Evolutionary conservation across 2,329 filamentous ascomycete species (phyloP).

Genomic region (Cordyceps fumosorosea): DNA sequence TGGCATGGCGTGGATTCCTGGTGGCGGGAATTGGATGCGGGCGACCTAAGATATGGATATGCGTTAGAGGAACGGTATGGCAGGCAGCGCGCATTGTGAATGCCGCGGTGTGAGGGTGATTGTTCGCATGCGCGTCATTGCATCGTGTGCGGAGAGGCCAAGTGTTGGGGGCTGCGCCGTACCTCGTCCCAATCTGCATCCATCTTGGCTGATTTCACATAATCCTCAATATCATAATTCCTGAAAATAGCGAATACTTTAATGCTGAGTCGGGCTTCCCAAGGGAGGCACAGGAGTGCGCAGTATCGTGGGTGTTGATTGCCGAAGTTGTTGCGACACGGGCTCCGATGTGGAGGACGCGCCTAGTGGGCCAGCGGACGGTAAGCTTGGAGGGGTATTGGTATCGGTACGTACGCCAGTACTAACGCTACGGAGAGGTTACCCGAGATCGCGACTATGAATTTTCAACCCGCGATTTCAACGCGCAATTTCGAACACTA

Average conservation of each 20-base stretch:
- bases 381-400: no score
- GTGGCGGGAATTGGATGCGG: constrained; percentile 74
- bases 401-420: no score
- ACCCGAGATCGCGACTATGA: no score
- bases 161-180: constrained; percentile 23
- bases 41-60: constrained; percentile 52
- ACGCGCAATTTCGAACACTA: no score
- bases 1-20: constrained; percentile 61
- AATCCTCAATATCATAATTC: constrained; percentile 29
- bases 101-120: constrained; percentile 12
- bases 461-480: no score
- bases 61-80: not conserved
- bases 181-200: constrained; percentile 65
- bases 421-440: no score
- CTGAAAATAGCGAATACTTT: constrained; percentile 3
- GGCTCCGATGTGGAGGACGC: not conserved
- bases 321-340: not conserved
- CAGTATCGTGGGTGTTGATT: not conserved
- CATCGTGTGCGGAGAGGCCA: constrained; percentile 6
- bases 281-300: not conserved
- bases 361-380: not conserved
- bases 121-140: constrained; percentile 17
- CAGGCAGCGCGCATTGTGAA: not conserved
- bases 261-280: not conserved
- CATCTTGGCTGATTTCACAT: constrained; percentile 43